These are phyloP conservation scores for Flaveria floridana DNA, from an alignment of 140 eudicot genomes.

Conservation along the genomic window DNA sequence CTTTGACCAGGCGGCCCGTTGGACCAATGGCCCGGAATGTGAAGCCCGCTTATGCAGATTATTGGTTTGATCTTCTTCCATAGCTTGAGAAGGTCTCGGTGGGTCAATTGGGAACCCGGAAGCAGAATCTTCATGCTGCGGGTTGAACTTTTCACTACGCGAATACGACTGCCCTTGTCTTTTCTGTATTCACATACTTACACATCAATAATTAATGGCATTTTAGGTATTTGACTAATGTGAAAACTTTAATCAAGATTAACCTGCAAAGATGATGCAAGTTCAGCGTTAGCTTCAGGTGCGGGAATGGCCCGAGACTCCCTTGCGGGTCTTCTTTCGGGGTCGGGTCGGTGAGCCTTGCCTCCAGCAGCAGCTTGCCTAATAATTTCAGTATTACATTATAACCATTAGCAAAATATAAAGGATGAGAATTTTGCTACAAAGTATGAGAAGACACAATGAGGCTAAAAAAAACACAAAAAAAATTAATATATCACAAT, in stretches of 20 bases:
- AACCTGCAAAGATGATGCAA: slow-evolving; percentile 75
- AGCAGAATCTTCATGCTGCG: slow-evolving; percentile 77
- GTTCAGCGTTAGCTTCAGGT: slow-evolving; percentile 85
- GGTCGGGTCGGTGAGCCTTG: slow-evolving; percentile 55
- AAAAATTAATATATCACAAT: too few relatives aligned
- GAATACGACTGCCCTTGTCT: slow-evolving; percentile 66
- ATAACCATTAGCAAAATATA: slow-evolving; percentile 3
- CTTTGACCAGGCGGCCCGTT: slow-evolving; percentile 78
- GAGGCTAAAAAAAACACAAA: too few relatives aligned
- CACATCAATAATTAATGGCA: slow-evolving; percentile 3
- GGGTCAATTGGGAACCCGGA: slow-evolving; percentile 96
- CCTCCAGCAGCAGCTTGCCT: slow-evolving; percentile 78
- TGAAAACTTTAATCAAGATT: background rate
- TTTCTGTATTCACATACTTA: slow-evolving; percentile 51
- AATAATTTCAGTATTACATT: background rate
- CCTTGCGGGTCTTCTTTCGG: slow-evolving; percentile 55
- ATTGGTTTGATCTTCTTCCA: slow-evolving; percentile 46
- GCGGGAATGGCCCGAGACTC: slow-evolving; percentile 84
- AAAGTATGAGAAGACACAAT: too few relatives aligned
- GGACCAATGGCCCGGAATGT: slow-evolving; percentile 88
- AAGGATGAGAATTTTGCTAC: too few relatives aligned
- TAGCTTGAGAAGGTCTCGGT: slow-evolving; percentile 80
- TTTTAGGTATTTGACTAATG: background rate
- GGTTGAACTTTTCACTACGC: slow-evolving; percentile 72
- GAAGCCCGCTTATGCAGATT: slow-evolving; percentile 64